Evolutionary conservation across 2,329 filamentous ascomycete species (phyloP).

Genomic region (Ophiostoma quercus): DNA sequence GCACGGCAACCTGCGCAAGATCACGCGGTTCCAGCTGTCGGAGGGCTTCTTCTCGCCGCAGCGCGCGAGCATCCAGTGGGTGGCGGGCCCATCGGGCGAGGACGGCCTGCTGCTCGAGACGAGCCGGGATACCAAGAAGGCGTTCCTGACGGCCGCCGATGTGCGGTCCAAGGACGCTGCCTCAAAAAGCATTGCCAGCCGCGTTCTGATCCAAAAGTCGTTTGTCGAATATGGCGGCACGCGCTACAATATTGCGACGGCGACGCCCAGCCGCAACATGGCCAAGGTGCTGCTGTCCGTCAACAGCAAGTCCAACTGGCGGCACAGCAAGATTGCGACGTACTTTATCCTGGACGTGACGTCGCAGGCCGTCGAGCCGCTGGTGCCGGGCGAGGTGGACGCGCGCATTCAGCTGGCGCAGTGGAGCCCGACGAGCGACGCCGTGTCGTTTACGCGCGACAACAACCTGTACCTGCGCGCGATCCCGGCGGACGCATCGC

Average conservation of each 20-base stretch:
- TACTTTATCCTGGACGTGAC: conserved; percentile 94
- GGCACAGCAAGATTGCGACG: conserved; percentile 76
- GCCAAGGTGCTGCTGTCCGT: conserved; percentile 82
- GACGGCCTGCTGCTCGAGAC: conserved; percentile 82
- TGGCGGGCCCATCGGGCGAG: conserved; percentile 65
- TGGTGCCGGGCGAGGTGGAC: conserved; percentile 63
- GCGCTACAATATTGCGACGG: conserved; percentile 52
- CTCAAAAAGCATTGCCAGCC: conserved; percentile 42
- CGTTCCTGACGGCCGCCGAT: conserved; percentile 82
- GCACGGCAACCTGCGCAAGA: conserved; percentile 62
- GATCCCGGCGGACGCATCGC: conserved; percentile 38
- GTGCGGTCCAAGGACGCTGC: conserved; percentile 50
- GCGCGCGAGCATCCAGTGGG: conserved; percentile 68
- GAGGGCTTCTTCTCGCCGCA: conserved; percentile 59
- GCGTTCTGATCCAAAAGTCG: conserved; percentile 67
- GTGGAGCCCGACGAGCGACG: conserved; percentile 84
- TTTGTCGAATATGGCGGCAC: conserved; percentile 56
- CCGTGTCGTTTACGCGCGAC: conserved; percentile 79
- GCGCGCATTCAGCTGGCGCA: conserved; percentile 73
- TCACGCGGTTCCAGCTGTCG: conserved; percentile 68
- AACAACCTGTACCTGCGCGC: conserved; percentile 87
- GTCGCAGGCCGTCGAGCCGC: conserved; percentile 67
- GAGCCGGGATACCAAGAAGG: conserved; percentile 52
- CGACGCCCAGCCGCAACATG: conserved; percentile 75
- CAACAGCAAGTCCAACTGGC: conserved; percentile 69